Base-by-base conservation (phyloP, 805 yeast genomes). In the Pichia paraexigua region DNA sequence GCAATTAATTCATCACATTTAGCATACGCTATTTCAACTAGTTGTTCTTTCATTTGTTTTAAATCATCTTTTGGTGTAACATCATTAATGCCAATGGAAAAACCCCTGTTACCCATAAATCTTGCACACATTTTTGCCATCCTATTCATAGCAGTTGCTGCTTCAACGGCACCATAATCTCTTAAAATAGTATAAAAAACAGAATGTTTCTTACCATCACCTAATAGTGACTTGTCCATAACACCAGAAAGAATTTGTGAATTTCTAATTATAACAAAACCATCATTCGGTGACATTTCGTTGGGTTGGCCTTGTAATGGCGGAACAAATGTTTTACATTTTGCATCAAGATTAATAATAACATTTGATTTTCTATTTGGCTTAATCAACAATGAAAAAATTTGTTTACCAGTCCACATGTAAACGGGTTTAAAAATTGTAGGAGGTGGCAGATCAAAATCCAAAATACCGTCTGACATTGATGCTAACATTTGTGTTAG, bases 121-220 rank as follows among this genome's bases (percentile, higher is more conserved):
- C 99, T 76, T 1, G 99, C 98, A 76, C 98, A 91, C 60, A 95
- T 71, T 70, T 95, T 95, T n/a, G 99, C 97, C 98, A 94, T 91
- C 66, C 99, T 77, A 69, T 95, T 92, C 99, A 94, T 94, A 7
- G 98, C 96, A 25, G 72, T 73, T 3, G 97, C 97, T 1, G 99
- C 98, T 60, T 86, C 97, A 58, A 83, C 85, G 7, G 99, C 87
- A n/a, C 99, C 99, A 66, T 85, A 91, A 66, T 94, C 99, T 70
- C 99, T 77, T 54, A 94, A 71, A 57, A 94, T 94, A 0, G 97
- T 89, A 65, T 95, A 94, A 63, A 94, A 94, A 0, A 94, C 96
- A 8, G 97, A 90, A 64, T 88, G 95, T 67, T 94, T 94, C 67
- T 95, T 94, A 70, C 99, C 99, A 69, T 94, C 99, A 62, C 99